These are phyloP conservation scores for Penium margaritaceum DNA, from an alignment of 139 green algal species.

Conservation along the genomic window DNA sequence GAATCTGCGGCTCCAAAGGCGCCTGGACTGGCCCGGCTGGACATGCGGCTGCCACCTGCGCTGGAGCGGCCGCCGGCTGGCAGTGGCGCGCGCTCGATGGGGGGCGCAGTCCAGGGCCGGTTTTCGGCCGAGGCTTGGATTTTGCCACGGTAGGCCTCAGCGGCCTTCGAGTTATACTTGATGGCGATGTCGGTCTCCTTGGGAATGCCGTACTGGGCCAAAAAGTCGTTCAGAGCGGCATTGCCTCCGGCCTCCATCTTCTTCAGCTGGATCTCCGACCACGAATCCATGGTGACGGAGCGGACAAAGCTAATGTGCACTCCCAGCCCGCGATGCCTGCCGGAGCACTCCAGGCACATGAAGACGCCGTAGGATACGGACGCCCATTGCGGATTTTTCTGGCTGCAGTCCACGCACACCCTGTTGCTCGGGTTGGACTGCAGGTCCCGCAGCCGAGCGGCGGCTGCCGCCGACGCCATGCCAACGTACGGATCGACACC, in stretches of 20 bases:
- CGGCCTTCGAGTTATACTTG: constrained; percentile 87
- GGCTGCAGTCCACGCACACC: constrained; percentile 87
- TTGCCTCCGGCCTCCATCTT: constrained; percentile 94
- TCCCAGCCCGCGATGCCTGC: constrained; percentile 83
- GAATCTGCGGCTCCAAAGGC: constrained; percentile 37
- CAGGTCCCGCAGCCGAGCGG: constrained; percentile 71
- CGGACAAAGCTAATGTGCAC: constrained; percentile 97
- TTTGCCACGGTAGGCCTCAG: constrained; percentile 80
- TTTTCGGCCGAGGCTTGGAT: constrained; percentile 74
- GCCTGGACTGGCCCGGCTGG: constrained; percentile 2
- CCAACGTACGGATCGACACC: too few species aligned
- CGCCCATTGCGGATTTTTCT: constrained; percentile 90
- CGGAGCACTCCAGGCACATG: constrained; percentile 96
- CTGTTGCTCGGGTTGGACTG: constrained; percentile 78
- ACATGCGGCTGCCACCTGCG: neutral
- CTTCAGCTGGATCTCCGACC: constrained; percentile 79
- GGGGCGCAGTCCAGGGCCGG: constrained; percentile 51
- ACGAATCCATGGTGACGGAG: constrained; percentile 94
- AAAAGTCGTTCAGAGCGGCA: constrained; percentile 73
- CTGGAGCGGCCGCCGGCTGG: neutral
- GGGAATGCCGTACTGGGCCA: constrained; percentile 80
- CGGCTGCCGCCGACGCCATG: constrained; percentile 74
- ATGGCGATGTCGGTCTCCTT: constrained; percentile 79
- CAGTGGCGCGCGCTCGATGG: neutral
- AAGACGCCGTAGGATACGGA: constrained; percentile 92